These are phyloP conservation scores for Hypoxylon perforatum DNA, from an alignment of 495 filamentous ascomycete genomes.

Conservation along the genomic window DNA sequence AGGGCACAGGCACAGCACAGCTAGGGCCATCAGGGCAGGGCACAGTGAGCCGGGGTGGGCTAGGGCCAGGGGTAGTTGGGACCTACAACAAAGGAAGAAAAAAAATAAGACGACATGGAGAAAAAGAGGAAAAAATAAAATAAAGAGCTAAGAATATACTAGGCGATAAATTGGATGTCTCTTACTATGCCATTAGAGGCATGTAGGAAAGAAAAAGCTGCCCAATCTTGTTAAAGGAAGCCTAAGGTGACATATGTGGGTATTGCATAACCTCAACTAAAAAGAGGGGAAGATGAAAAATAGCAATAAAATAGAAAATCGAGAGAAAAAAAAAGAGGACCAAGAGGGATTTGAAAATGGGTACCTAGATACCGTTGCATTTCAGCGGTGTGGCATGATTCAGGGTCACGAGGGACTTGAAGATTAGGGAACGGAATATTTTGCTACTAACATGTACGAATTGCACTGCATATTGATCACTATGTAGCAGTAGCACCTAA, in stretches of 20 bases:
- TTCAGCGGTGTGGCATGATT: slow-evolving; percentile 45
- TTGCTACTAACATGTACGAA: slow-evolving; percentile 26
- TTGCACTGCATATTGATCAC: slow-evolving; percentile 20
- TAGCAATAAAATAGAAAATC: slow-evolving; percentile 2
- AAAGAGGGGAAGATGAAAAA: slow-evolving; percentile 24
- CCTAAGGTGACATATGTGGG: slow-evolving; percentile 28
- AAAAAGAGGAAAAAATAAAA: slow-evolving; percentile 16
- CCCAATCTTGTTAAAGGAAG: slow-evolving; percentile 34
- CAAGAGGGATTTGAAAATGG: slow-evolving; percentile 33
- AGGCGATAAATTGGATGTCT: slow-evolving; percentile 28
- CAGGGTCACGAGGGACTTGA: slow-evolving; percentile 42
- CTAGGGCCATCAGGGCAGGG: too few species aligned
- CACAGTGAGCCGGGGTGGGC: background rate
- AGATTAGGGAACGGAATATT: slow-evolving; percentile 34
- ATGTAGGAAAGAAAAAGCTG: slow-evolving; percentile 24
- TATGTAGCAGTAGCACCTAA: slow-evolving; percentile 2
- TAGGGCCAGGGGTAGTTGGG: slow-evolving; percentile 34
- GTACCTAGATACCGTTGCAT: slow-evolving; percentile 46
- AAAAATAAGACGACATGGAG: slow-evolving; percentile 2
- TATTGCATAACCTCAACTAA: slow-evolving; percentile 31
- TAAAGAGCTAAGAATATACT: slow-evolving; percentile 22
- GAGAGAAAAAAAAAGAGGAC: slow-evolving; percentile 12
- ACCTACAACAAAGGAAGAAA: slow-evolving; percentile 24
- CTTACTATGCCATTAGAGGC: slow-evolving; percentile 32
- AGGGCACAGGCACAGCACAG: slow-evolving; percentile 15